Evolutionary conservation across 2,329 filamentous ascomycete genomes (phyloP), one percentile per base, ranked within the genome.

Genomic region (Arthrobotrys sphaeroides): DNA sequence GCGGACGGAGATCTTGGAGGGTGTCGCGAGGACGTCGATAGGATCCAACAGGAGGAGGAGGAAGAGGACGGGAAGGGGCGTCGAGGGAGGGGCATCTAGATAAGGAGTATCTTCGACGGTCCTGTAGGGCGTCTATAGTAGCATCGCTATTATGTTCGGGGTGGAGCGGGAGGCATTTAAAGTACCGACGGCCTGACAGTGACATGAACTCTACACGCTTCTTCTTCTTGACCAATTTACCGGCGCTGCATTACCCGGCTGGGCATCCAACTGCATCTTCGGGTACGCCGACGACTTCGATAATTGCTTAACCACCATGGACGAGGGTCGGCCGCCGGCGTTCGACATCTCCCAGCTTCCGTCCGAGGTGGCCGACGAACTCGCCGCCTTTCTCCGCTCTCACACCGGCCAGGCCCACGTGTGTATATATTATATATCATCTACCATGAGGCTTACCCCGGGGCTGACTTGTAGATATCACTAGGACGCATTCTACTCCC

Each of bases 311-410:
- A 18, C 20, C 22, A 43, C 7, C 16, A 16, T 26, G 49, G 43
- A 47, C 3, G 28, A 49, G 2, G 18, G 40, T 7, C 26, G 49
- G 26, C 68, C 55, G 13, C 7, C 68, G 18, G 31, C 59, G 9
- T 76, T 76, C 65, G 51, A 53, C 28, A 31, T 62, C 51, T 47
- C 57, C 45, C 16, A 38, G n/a, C 47, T 75, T 1, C 70, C 70
- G 13, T 3, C 45, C 43, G 66, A 70, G 13, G 67, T 77, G 18
- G 73, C 73, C 20, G 65, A 65, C 43, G 73, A 77, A 47, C 59
- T 77, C 12, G 65, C 73, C 16, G 73, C 51, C 24, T 66, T 77
- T 33, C 65, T 77, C 31, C 55, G 73, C 33, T 55, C 59, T 1
- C 57, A 69, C 33, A 51, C 68, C 24, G n/a, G 57, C n/a, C 55